Evolutionary conservation across 2,329 filamentous ascomycete species (phyloP), one percentile per base, ranked within the genome.

Genomic region (Trichoderma koningii): DNA sequence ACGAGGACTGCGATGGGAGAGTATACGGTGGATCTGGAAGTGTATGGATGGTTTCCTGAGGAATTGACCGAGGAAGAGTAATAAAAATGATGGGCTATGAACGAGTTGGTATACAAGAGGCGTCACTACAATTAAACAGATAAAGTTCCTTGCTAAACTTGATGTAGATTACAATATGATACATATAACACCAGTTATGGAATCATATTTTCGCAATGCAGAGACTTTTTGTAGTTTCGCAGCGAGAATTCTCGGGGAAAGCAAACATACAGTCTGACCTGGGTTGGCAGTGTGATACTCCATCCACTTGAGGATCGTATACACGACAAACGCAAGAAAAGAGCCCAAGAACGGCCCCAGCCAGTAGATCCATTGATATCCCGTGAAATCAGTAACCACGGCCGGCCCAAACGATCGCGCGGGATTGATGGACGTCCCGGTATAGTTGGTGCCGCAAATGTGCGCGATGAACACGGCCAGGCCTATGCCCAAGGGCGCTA

Each of bases 401-500:
- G 77, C 80, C 7, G 82, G 82, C 1, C 82, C 82, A 48, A 85
- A 79, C 0, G 81, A 82, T 45, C 82, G 76, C 1, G 81, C 82
- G 3, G 82, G 82, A 70, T 85, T 84, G 69, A 84, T 76, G 10
- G 76, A 78, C 6, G 79, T 81, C 23, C 80, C 80, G 1, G 82
- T 83, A 68, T 77, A 83, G 68, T 79, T 78, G 23, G 81, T 79
- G 28, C 78, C 77, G 44, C 73, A 76, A 57, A 82, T 73, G 72
- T 83, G 77, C 5, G 78, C 78, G 50, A 92, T 82, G 74, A 92
- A 92, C 61, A 92, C 81, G 0, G 89, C 81, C 2, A 91, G 76
- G 1, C 90, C 90, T 69, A 93, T 91, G 14, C 87, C 89, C 3
- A 92, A 77, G 0, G 90, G 89, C 0, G 89, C 89, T 1, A 92